Base-by-base conservation (phyloP, 75 land plant species). In the Pinus albicaulis region DNA sequence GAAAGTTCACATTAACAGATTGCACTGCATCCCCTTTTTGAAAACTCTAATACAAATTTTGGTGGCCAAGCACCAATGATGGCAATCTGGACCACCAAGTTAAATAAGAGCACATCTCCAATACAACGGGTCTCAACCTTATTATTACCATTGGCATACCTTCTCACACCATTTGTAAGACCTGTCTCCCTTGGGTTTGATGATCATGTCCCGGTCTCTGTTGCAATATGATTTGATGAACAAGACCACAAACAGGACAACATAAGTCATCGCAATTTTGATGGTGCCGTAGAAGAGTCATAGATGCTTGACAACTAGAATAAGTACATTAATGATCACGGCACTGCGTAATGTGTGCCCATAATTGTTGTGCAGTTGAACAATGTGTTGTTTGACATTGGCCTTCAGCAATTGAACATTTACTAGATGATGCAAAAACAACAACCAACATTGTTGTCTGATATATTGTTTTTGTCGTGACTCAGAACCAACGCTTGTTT, bases 201-300 rank as follows among this genome's bases (percentile, higher is more conserved):
- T 19, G 59, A 73, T 52, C 24, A 10, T 53, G 77, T 20, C 60
- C 85, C 55, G 28, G 53, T 11, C 61, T 24, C 7, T 69, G 68
- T 59, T 38, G 13, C 12, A 48, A 13, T 23, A 85, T 41, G 56
- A 58, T 82, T 14, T 85, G 77, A 16, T 76, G 89, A 25, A 90
- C 98, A 76, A 89, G 98, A 75, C 85, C 81, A 80, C 99, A 97
- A 69, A 97, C 95, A 74, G 95, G 98, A 72, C 99, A 97, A 69
- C 69, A 64, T 66, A 70, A 25, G 58, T 86, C 85, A 20, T 65
- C 77, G 74, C 98, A 97, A 11, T 69, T 64, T 62, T 76, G 82
- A 76, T 88, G 77, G 76, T 97, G 99, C 15, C 74, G 28, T 56
- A 96, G 55, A 64, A 94, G 74, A 41, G 71, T 79, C 62, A 82